A percentile compares a stretch with the other conserved stretches of the same genome.
These are phyloP conservation scores for Ceriops tagal DNA, from an alignment of 345 rosid species.

Conservation along the genomic window DNA sequence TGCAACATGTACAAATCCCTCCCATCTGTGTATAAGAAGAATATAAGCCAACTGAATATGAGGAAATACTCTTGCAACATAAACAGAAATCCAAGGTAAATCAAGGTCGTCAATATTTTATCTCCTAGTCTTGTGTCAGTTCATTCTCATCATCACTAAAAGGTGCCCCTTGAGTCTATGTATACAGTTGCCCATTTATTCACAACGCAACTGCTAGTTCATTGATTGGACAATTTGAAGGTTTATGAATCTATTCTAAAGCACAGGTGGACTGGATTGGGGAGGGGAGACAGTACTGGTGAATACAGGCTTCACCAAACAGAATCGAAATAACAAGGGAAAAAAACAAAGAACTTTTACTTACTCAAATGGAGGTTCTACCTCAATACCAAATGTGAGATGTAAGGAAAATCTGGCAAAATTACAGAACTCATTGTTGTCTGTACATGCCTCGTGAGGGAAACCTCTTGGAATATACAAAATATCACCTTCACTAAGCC, in stretches of 20 bases:
- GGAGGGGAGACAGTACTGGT: background rate
- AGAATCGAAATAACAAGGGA: background rate
- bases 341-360: slow-evolving; percentile 18
- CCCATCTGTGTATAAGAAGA: slow-evolving; percentile 45
- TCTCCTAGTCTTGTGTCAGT: no score
- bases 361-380: slow-evolving; percentile 68
- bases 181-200: background rate
- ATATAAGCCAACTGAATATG: background rate
- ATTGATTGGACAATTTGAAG: background rate
- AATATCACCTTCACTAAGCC: slow-evolving; percentile 49
- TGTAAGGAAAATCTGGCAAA: slow-evolving; percentile 46
- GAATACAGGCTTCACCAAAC: background rate
- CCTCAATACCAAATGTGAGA: slow-evolving; percentile 54
- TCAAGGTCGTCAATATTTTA: no score
- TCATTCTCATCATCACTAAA: no score
- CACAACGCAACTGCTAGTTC: background rate
- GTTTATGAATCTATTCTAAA: background rate
- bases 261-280: no score
- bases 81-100: background rate
- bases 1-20: slow-evolving; percentile 52
- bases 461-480: slow-evolving; percentile 63
- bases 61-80: background rate
- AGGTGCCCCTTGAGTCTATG: no score
- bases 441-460: slow-evolving; percentile 49
- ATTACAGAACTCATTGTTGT: slow-evolving; percentile 10